Conservation (phyloP, 2,329 filamentous ascomycete species). For the Ophiostoma perfectum region DNA sequence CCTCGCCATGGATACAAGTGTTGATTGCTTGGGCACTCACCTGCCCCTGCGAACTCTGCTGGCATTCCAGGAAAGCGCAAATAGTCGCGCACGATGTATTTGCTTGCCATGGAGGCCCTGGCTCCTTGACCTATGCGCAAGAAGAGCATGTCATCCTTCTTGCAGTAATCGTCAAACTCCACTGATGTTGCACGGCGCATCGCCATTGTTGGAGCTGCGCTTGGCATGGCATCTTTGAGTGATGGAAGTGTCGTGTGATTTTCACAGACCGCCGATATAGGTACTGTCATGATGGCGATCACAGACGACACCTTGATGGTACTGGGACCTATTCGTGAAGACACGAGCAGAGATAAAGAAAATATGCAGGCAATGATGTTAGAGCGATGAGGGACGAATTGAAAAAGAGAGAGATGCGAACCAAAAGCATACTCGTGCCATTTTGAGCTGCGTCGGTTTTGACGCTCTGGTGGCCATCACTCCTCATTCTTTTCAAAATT, state of each 20-base stretch:
- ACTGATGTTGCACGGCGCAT: not conserved
- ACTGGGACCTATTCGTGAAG: not conserved
- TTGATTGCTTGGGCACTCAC: not conserved
- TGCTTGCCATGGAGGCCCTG: too few species aligned
- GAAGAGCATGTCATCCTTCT: constrained; percentile 14
- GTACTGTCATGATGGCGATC: not conserved
- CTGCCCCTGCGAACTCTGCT: not conserved
- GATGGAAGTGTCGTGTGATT: not conserved
- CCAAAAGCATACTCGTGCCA: too few species aligned
- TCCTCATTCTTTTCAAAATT: not conserved
- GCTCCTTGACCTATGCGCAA: constrained; percentile 17
- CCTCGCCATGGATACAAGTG: too few species aligned
- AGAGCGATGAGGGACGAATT: too few species aligned
- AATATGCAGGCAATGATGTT: too few species aligned
- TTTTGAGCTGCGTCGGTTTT: too few species aligned
- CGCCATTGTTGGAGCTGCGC: not conserved
- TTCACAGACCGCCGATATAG: not conserved
- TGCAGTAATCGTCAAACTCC: not conserved
- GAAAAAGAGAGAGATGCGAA: too few species aligned
- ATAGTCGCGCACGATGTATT: not conserved
- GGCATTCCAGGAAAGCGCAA: not conserved
- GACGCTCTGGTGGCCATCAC: too few species aligned
- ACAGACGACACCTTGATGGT: not conserved
- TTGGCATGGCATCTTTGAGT: not conserved
- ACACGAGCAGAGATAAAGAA: not conserved